A percentile compares a stretch with the other conserved stretches of the same genome.
phyloP scores from a whole-genome alignment of 768 basidiomycete species.

The Leucocoprinus birnbaumii region DNA sequence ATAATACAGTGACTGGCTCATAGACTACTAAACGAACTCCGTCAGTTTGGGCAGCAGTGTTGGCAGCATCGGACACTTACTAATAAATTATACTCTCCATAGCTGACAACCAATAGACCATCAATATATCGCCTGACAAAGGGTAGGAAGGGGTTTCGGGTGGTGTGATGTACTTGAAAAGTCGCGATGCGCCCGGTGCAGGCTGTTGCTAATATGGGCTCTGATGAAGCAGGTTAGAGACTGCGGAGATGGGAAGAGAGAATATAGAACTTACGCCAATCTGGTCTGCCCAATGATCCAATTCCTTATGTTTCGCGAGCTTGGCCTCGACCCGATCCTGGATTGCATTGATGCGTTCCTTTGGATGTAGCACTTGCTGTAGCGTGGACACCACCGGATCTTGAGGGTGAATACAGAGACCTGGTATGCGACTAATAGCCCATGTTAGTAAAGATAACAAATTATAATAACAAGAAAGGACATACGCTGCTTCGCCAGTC shows the following conservation, averaged over 20 bases:
- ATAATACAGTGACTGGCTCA: too few species aligned
- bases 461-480: slow-evolving; percentile 7
- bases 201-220: slow-evolving; percentile 69
- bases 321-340: slow-evolving; percentile 61
- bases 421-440: slow-evolving; percentile 37
- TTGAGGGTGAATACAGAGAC: slow-evolving; percentile 51
- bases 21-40: too few species aligned
- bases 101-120: too few species aligned
- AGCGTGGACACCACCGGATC: slow-evolving; percentile 37
- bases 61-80: too few species aligned
- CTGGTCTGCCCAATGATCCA: slow-evolving; percentile 84
- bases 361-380: slow-evolving; percentile 59
- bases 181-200: slow-evolving; percentile 53
- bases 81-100: too few species aligned
- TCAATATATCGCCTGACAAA: slow-evolving; percentile 21
- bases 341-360: slow-evolving; percentile 61
- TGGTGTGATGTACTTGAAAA: slow-evolving; percentile 62
- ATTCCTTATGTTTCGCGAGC: slow-evolving; percentile 61
- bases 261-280: slow-evolving; percentile 59
- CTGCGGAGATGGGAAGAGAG: slow-evolving; percentile 1
- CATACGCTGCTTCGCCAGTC: slow-evolving; percentile 54
- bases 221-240: slow-evolving; percentile 28
- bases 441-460: slow-evolving; percentile 10
- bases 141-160: slow-evolving; percentile 30
- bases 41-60: too few species aligned